phyloP scores from a whole-genome alignment of 257 asterid species.

The Lantana camara region DNA sequence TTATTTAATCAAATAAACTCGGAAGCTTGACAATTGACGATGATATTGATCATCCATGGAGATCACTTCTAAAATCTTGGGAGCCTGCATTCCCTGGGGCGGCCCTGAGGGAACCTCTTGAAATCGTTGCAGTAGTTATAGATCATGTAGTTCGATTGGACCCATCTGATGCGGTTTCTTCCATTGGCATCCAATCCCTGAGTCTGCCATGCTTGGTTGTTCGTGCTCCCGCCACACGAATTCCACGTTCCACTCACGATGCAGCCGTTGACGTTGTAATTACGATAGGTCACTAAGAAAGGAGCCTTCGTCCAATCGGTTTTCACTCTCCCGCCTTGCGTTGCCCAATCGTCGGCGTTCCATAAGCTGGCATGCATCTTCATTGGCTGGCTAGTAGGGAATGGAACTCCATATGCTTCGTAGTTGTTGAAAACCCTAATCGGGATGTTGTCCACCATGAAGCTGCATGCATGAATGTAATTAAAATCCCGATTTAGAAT shows the following conservation, averaged over 20 bases:
- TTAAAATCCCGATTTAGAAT: too few relatives aligned
- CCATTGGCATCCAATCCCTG: slow-evolving; percentile 47
- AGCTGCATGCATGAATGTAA: slow-evolving; percentile 33
- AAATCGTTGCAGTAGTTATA: slow-evolving; percentile 47
- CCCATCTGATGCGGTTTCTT: slow-evolving; percentile 41
- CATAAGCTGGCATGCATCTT: slow-evolving; percentile 54
- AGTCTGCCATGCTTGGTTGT: slow-evolving; percentile 46
- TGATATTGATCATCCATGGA: neutral
- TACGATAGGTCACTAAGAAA: slow-evolving; percentile 43
- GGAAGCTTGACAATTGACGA: neutral
- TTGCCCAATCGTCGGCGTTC: slow-evolving; percentile 77
- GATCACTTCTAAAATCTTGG: slow-evolving; percentile 41
- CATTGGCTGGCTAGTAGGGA: slow-evolving; percentile 60
- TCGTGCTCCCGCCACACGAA: slow-evolving; percentile 27
- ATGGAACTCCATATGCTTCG: slow-evolving; percentile 42
- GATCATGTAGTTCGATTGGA: slow-evolving; percentile 42
- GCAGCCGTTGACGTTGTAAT: slow-evolving; percentile 41
- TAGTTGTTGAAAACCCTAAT: slow-evolving; percentile 64
- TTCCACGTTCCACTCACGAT: slow-evolving; percentile 20
- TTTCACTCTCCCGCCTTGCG: slow-evolving; percentile 70
- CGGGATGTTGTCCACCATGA: slow-evolving; percentile 60
- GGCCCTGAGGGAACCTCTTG: slow-evolving; percentile 44
- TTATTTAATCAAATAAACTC: neutral
- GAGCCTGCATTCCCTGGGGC: slow-evolving; percentile 45
- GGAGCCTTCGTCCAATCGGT: slow-evolving; percentile 69